These are phyloP conservation scores for Castanea sativa DNA, from an alignment of 306 rosid species.

Conservation along the genomic window DNA sequence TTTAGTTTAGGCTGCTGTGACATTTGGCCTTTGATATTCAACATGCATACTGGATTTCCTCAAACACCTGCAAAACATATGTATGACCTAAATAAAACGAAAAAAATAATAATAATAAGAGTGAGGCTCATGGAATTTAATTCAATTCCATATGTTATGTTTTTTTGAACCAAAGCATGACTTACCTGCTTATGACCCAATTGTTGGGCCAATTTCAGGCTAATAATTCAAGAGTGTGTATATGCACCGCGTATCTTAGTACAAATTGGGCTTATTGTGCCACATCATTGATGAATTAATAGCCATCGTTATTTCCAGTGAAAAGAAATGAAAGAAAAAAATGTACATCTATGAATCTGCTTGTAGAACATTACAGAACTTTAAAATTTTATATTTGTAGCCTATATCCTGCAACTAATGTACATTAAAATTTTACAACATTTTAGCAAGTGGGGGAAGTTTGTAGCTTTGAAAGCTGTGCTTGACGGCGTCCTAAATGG, in stretches of 20 bases:
- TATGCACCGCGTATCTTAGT: background rate
- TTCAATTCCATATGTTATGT: background rate
- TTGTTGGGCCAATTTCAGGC: background rate
- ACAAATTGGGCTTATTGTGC: background rate
- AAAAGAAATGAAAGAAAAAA: background rate
- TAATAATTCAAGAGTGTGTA: background rate
- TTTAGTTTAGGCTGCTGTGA: background rate
- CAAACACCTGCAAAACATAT: background rate
- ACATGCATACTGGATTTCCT: background rate
- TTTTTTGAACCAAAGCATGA: background rate
- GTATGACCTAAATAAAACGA: no score
- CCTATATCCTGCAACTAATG: constrained; percentile 1
- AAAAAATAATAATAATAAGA: no score
- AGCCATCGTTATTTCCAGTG: background rate
- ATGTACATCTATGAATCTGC: background rate
- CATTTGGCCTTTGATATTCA: background rate
- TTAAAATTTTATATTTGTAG: background rate
- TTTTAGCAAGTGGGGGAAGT: constrained; percentile 31
- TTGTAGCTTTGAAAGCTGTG: constrained; percentile 54
- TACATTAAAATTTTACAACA: background rate
- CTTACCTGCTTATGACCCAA: background rate
- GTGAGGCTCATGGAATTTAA: background rate
- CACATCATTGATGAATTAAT: background rate
- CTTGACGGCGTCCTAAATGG: constrained; percentile 77
- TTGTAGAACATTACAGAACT: background rate